These are phyloP conservation scores for Torulaspora microellipsoides DNA, from an alignment of 805 yeast species.

Conservation along the genomic window DNA sequence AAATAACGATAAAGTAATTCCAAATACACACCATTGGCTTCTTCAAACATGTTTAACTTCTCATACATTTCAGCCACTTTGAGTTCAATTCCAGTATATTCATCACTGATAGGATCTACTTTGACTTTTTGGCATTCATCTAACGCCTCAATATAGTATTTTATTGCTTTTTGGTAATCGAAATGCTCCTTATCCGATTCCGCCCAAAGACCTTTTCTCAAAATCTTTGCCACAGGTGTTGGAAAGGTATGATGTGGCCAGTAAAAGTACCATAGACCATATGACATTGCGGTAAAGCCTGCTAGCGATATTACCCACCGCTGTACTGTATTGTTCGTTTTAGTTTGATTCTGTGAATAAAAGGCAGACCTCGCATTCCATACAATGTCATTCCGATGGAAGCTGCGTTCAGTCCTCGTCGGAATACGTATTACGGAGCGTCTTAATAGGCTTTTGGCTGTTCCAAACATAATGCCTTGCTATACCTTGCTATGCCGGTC, in stretches of 20 bases:
- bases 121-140: slow-evolving; percentile 50
- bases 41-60: slow-evolving; percentile 52
- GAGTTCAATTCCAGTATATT: slow-evolving; percentile 86
- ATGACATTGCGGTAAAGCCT: slow-evolving; percentile 24
- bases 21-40: slow-evolving; percentile 63
- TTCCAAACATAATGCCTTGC: too few relatives aligned
- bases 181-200: slow-evolving; percentile 63
- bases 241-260: slow-evolving; percentile 74
- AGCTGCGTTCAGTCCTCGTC: slow-evolving; percentile 1
- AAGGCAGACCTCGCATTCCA: slow-evolving; percentile 4
- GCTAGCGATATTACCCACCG: slow-evolving; percentile 19
- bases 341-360: slow-evolving; percentile 5
- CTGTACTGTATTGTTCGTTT: slow-evolving; percentile 11
- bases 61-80: slow-evolving; percentile 87
- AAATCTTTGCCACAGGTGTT: slow-evolving; percentile 58
- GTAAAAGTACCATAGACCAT: slow-evolving; percentile 39
- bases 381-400: slow-evolving; percentile 4
- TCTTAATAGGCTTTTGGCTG: not conserved
- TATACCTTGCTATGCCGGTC: too few relatives aligned
- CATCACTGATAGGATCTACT: slow-evolving; percentile 60
- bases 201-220: slow-evolving; percentile 78
- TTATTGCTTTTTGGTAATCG: slow-evolving; percentile 58
- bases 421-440: not conserved
- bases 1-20: slow-evolving; percentile 60
- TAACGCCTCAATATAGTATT: slow-evolving; percentile 69